These are phyloP conservation scores for Lunularia cruciata DNA, from an alignment of 225 moss, liverwort and hornwort genomes.

Conservation along the genomic window DNA sequence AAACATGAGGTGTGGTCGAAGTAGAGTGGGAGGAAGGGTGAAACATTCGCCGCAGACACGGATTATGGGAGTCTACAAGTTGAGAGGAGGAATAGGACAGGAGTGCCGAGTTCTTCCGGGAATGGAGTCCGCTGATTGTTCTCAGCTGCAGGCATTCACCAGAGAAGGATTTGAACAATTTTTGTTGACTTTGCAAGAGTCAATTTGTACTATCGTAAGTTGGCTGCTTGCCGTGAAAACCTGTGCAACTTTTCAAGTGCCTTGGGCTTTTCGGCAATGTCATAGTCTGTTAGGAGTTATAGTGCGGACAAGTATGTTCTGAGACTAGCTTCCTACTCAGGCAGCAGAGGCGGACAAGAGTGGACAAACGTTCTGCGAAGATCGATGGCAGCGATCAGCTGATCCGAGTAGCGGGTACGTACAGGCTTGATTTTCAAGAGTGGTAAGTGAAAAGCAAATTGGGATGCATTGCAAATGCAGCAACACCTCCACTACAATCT, in stretches of 20 bases:
- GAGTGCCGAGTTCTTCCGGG: too few relatives aligned
- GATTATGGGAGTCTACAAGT: too few relatives aligned
- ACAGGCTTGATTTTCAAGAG: too few relatives aligned
- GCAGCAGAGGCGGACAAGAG: slow-evolving; percentile 79
- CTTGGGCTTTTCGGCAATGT: not conserved
- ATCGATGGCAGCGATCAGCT: slow-evolving; percentile 81
- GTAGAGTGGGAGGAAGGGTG: too few relatives aligned
- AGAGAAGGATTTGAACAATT: slow-evolving; percentile 62
- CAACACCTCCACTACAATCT: too few relatives aligned
- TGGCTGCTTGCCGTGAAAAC: not conserved
- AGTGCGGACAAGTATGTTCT: not conserved
- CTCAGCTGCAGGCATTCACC: slow-evolving; percentile 35
- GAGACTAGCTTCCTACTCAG: slow-evolving; percentile 21
- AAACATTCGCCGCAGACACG: too few relatives aligned
- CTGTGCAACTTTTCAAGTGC: not conserved
- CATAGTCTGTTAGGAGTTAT: not conserved
- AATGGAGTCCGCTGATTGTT: too few relatives aligned
- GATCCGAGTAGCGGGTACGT: slow-evolving; percentile 66
- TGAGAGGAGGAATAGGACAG: too few relatives aligned
- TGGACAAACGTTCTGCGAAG: slow-evolving; percentile 63
- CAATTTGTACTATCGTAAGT: slow-evolving; percentile 59
- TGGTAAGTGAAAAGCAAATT: too few relatives aligned
- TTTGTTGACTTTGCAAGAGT: slow-evolving; percentile 59
- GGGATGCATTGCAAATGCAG: too few relatives aligned
- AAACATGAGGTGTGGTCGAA: too few relatives aligned